Conservation (phyloP, 2,329 filamentous ascomycete genomes). For the Epichloe aotearoae region DNA sequence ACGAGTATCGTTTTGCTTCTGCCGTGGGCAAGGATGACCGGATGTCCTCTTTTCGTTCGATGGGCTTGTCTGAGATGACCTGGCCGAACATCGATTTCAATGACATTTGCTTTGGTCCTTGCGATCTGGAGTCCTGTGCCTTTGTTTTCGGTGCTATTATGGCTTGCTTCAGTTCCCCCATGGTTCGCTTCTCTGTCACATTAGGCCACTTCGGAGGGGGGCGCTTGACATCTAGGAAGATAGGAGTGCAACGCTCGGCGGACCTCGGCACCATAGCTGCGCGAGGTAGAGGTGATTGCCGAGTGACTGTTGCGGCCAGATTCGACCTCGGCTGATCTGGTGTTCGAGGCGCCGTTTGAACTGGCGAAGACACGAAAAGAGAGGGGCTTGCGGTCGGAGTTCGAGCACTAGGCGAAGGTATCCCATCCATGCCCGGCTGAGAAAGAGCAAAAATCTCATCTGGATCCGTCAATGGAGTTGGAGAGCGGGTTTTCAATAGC, state of each 20-base stretch:
- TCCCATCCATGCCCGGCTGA: background rate
- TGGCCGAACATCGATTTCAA: background rate
- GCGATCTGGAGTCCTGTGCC: background rate
- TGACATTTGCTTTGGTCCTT: background rate
- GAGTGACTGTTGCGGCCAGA: background rate
- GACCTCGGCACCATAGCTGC: constrained; percentile 4
- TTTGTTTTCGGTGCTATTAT: constrained; percentile 2
- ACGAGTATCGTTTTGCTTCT: background rate
- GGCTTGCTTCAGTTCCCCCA: constrained; percentile 6
- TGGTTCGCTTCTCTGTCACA: constrained; percentile 3
- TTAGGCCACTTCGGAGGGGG: background rate
- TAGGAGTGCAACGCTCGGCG: constrained; percentile 5
- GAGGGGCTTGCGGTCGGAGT: background rate
- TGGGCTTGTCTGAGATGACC: background rate
- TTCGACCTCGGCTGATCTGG: background rate
- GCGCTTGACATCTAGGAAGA: constrained; percentile 1
- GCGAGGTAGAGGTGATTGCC: background rate
- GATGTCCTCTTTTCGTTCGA: background rate
- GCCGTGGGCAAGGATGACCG: background rate
- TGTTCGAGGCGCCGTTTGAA: background rate
- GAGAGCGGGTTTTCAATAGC: background rate
- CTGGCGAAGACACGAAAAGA: constrained; percentile 1
- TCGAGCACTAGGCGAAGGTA: background rate
- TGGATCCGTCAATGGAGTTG: background rate
- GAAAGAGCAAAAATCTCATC: background rate